Base-by-base conservation (phyloP, 1,284 basidiomycete species). In the Thelephora terrestris region DNA sequence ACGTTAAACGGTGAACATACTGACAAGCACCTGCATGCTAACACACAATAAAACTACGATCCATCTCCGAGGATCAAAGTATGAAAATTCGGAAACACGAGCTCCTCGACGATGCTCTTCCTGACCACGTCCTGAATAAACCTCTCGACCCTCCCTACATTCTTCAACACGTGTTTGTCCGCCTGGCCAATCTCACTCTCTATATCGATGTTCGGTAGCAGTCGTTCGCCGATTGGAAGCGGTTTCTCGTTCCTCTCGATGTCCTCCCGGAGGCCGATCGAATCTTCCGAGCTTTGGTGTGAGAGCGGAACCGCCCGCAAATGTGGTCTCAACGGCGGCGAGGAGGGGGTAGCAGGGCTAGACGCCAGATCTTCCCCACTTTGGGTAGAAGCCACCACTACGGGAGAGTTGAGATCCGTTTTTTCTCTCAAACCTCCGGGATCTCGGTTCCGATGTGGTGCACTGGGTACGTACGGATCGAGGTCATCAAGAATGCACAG, bases 181-280 rank as follows among this genome's bases (percentile, higher is more conserved):
- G 85, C 73, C 70, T 97, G 91, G 1, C 96, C 96, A 46, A 99
- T 95, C 68, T 96, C 91, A 61, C 86, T 91, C 66, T 99, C 95
- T 61, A 99, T 93, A 56, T 85, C 79, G 49, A 98, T 85, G n/a
- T 81, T 79, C 1, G 91, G 91, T n/a, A 99, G 69, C 24, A 99
- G 69, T 21, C 89, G 76, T 58, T 89, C 81, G 0, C 93, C 95
- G 2, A 90, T 73, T 0, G 89, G 82, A 16, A 85, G 64, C 25
- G 78, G 78, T 57, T 87, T 86, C 7, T 70, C 64, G 16, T 58
- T 53, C 25, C 57, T 48, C 21, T 52, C 43, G 58, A 56, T 25
- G 54, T 57, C 23, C 56, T 20, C 49, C 18, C 18, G 25, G 48
- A 36, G 9, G 48, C 48, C 34, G 14, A 32, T 32, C 3, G 29